A percentile compares a stretch with the other conserved stretches of the same genome.
These are phyloP conservation scores for Microdochium trichocladiopsis DNA, from an alignment of 2,329 filamentous ascomycete genomes.

Conservation along the genomic window DNA sequence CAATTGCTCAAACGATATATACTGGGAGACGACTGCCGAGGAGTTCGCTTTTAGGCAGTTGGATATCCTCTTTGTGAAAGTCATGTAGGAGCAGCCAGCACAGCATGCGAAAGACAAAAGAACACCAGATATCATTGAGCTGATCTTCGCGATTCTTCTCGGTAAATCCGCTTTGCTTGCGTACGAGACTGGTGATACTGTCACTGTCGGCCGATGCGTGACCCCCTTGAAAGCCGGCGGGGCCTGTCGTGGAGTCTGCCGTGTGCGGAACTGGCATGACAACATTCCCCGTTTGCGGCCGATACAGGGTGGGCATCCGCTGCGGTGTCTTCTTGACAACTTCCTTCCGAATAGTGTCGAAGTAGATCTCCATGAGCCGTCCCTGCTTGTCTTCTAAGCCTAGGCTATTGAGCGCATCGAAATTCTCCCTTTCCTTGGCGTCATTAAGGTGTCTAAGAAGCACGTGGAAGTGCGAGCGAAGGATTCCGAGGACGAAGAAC, in stretches of 20 bases:
- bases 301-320: not conserved
- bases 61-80: slow-evolving; percentile 46
- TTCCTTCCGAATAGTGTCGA: slow-evolving; percentile 30
- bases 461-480: slow-evolving; percentile 42
- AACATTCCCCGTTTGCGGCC: not conserved
- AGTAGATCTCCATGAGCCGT: slow-evolving; percentile 46
- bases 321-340: slow-evolving; percentile 26
- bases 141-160: slow-evolving; percentile 6
- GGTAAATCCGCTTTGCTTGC: slow-evolving; percentile 11
- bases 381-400: slow-evolving; percentile 41
- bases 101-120: slow-evolving; percentile 48
- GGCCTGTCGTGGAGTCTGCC: not conserved
- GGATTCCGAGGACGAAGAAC: slow-evolving; percentile 31
- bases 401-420: slow-evolving; percentile 3
- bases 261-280: not conserved
- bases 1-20: slow-evolving; percentile 36
- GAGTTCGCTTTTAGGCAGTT: slow-evolving; percentile 45
- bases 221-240: too few relatives aligned
- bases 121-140: slow-evolving; percentile 42
- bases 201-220: slow-evolving; percentile 1
- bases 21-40: slow-evolving; percentile 48
- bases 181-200: slow-evolving; percentile 2
- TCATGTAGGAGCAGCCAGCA: slow-evolving; percentile 53
- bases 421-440: slow-evolving; percentile 13
- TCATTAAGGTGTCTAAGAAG: slow-evolving; percentile 38